Evolutionary conservation across 495 filamentous ascomycete genomes (phyloP), one percentile per base, ranked within the genome.

Genomic region (Neohortaea acidophila): DNA sequence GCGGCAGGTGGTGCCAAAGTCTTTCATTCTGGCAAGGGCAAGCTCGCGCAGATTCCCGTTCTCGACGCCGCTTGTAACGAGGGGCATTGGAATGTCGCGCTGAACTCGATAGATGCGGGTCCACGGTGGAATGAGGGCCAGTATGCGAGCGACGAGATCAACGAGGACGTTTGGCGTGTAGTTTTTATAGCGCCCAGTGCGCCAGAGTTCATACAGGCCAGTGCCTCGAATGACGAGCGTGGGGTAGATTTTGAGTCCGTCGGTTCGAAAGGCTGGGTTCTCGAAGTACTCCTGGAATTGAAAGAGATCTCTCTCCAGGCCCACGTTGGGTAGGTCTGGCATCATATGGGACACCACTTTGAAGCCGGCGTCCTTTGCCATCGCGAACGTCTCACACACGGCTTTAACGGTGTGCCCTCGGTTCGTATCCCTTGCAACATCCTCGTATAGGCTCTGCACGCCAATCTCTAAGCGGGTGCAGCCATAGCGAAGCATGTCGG

Each of bases 301-400:
- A 53, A 87, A 84, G 19, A 97, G 64, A 55, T 97, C 89, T 44
- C 89, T 79, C 61, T 96, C 91, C 81, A 94, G 91, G 39, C 89
- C 89, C 4, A 97, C 89, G 51, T 97, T 97, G 10, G 89, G 89
- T 20, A 97, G 65, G 54, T 97, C 89, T 11, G 89, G 89, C 89
- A 97, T 97, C 89, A 97, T 97, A 59, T 97, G 89, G 44, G 79
- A 85, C 48, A 97, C 89, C 5, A 97, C 87, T 59, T 97, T 97
- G 69, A 93, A 97, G 12, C 89, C 89, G 19, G 91, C 84, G 59
- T 97, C 89, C 59, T 97, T 97, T 39, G 91, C 75, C 13, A 93
- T 68, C 50, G 76, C 83, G 59, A 97, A 97, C 0, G 87, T 96
- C 58, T 97, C 81, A 11, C 81, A 84, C 2, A 96, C 89, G 0